Evolutionary conservation across 805 yeast species (phyloP), one percentile per base, ranked within the genome.

Genomic region (Wickerhamiella brachini): DNA sequence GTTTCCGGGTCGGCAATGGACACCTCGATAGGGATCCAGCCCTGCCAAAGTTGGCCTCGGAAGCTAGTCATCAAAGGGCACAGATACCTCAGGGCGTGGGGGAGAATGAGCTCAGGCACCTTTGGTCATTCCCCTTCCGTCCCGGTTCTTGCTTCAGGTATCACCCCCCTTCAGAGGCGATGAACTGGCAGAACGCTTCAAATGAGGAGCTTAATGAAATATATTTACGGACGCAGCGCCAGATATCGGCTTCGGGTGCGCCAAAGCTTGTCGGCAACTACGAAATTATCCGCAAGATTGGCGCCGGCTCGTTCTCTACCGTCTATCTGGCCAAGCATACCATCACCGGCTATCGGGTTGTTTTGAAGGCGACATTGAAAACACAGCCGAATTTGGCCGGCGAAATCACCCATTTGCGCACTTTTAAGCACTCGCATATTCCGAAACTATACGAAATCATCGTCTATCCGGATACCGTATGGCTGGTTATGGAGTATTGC

Each of bases 401-500:
- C 51, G 98, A 90, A 60, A 86, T 86, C 29, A 87, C 84, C 62
- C 93, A 87, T 63, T 89, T 89, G 59, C 73, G 86, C 48, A 93
- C 86, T 61, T 79, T 93, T 56, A 75, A 75, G 38, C 95, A 88
- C 63, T 86, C 87, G 5, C 79, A 87, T 61, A 85, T 90, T 47
- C 85, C 95, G 3, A 77, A 80, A 53, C 72, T 90, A 12, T 90
- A 86, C 64, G 98, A 90, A 64, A 81, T 88, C 34, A 79, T 89
- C 37, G 79, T 85, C 45, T 81, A 95, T 0, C 95, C 88, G 55
- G 74, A 76, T 2, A 74, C 75, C 54, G 83, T 89, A 1, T 90
- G 95, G 85, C 76, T 93, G 71, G 95, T 80, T 0, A 65, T 90
- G 59, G 97, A 90, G 62, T 93, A 86, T 67, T 90, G 96, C 62